Evolutionary conservation across 257 asterid species (phyloP).

Genomic region (Echites panduratus): DNA sequence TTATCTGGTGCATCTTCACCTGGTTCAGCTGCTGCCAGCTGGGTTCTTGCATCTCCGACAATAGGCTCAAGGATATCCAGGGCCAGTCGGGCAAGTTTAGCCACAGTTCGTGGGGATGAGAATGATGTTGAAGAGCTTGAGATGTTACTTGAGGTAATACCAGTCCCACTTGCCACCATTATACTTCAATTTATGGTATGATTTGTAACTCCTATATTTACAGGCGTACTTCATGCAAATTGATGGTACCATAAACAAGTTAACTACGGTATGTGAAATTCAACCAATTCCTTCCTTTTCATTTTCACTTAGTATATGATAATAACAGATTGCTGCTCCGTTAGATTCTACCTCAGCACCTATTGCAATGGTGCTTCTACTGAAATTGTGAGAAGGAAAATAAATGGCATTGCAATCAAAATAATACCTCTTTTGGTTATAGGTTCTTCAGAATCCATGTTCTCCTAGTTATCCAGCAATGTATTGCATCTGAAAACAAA

Average conservation of each 20-base stretch:
- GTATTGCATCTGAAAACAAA: background rate
- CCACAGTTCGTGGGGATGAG: conserved; percentile 78
- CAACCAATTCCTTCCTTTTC: background rate
- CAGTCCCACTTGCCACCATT: background rate
- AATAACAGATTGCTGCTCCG: background rate
- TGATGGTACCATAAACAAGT: conserved; percentile 80
- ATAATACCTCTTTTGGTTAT: background rate
- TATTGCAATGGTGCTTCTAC: background rate
- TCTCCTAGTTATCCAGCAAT: background rate
- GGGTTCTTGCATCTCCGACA: conserved; percentile 74
- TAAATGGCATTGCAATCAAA: background rate
- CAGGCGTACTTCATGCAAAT: conserved; percentile 97
- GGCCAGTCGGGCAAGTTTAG: conserved; percentile 84
- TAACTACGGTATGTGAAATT: conserved; percentile 58
- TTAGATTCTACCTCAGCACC: background rate
- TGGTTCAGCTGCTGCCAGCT: conserved; percentile 69
- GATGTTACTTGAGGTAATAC: conserved; percentile 82
- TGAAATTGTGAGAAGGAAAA: background rate
- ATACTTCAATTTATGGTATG: background rate
- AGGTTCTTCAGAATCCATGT: background rate
- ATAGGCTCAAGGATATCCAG: conserved; percentile 83
- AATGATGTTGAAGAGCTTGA: conserved; percentile 89
- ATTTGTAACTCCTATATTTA: conserved; percentile 10
- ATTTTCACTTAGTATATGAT: background rate
- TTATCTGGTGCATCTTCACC: conserved; percentile 62